Percentiles rank a stretch among this genome's conserved stretches.
Conservation (phyloP, 2,329 filamentous ascomycete species). For the Botrytis fabae region DNA sequence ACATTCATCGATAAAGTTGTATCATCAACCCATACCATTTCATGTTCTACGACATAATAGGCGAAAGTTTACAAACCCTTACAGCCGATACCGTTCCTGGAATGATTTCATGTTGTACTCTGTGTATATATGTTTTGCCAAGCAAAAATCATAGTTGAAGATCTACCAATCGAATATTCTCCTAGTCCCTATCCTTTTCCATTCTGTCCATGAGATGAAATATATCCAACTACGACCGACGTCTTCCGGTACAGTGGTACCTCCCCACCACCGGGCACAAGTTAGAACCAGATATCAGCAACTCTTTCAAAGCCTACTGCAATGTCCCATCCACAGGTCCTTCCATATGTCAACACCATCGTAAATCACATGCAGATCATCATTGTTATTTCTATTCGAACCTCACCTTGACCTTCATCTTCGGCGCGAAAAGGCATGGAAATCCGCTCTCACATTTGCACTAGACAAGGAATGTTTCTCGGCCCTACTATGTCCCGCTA, state of each 20-base stretch:
- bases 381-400: no score
- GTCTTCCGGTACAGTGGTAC: background rate
- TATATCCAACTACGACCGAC: background rate
- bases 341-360: background rate
- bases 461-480: slow-evolving; percentile 27
- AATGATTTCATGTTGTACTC: background rate
- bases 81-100: background rate
- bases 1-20: background rate
- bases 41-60: background rate
- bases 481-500: slow-evolving; percentile 21
- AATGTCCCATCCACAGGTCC: background rate
- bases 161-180: background rate
- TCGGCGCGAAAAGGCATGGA: slow-evolving; percentile 26
- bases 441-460: slow-evolving; percentile 27
- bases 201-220: background rate
- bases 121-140: background rate
- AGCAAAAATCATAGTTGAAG: background rate
- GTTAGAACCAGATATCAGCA: background rate
- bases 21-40: background rate
- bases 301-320: background rate
- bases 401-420: background rate
- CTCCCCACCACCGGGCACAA: background rate
- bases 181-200: background rate
- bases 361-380: background rate
- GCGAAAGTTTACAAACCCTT: background rate